A percentile compares a stretch with the other conserved stretches of the same genome.
Evolutionary conservation across 192 early-diverging fungal species (phyloP).

Genomic region (Backusella sp.): DNA sequence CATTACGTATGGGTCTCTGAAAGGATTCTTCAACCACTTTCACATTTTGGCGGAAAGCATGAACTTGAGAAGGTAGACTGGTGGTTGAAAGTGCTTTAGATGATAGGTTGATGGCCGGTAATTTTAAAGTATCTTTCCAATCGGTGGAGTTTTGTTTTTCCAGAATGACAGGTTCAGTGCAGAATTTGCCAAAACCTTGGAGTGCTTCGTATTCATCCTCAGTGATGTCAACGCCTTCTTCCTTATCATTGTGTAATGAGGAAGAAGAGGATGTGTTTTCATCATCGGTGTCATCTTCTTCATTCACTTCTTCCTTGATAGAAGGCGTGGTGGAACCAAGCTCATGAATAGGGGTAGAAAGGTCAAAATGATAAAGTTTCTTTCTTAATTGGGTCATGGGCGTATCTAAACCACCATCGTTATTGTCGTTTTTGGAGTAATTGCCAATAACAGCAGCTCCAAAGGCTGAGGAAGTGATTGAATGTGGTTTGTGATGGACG

Average conservation of each 20-base stretch:
- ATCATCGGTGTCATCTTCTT: not conserved
- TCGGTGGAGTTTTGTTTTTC: not conserved
- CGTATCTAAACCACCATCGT: not conserved
- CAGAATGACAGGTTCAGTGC: not conserved
- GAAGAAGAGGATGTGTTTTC: not conserved
- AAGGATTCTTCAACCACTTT: not conserved
- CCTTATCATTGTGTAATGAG: not conserved
- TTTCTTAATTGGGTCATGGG: not conserved
- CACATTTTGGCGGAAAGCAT: not conserved
- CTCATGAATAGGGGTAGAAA: not conserved
- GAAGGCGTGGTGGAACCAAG: not conserved
- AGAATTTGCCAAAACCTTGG: slow-evolving; percentile 30
- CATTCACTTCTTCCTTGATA: not conserved
- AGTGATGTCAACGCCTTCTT: slow-evolving; percentile 11
- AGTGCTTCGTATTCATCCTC: slow-evolving; percentile 30
- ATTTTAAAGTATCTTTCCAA: not conserved
- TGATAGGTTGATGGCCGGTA: not conserved
- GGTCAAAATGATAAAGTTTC: not conserved
- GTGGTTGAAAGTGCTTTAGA: not conserved
- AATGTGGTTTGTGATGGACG: not conserved
- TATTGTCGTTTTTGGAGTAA: not conserved
- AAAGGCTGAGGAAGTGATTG: not conserved
- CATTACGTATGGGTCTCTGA: not conserved
- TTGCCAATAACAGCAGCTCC: not conserved
- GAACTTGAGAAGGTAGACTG: not conserved